Evolutionary conservation across 495 filamentous ascomycete genomes (phyloP).

Genomic region (Penicillium bialowiezense): DNA sequence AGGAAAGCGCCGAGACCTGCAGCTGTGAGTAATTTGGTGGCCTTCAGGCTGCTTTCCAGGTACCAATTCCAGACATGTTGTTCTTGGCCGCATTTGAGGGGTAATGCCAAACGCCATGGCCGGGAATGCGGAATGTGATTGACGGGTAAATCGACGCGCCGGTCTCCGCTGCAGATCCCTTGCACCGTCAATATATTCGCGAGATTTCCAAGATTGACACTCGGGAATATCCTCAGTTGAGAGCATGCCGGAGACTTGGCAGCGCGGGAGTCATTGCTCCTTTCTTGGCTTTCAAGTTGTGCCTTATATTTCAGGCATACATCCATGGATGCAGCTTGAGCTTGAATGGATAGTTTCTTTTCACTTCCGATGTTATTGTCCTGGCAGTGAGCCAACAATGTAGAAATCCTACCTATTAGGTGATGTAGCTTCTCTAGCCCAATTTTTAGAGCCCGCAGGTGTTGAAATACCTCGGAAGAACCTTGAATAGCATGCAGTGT

Average conservation of each 20-base stretch:
- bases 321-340: no score
- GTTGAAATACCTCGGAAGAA: no score
- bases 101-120: not conserved
- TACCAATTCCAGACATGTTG: not conserved
- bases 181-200: not conserved
- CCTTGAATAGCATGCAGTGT: no score
- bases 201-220: no score
- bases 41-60: not conserved
- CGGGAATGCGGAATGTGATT: slow-evolving; percentile 13
- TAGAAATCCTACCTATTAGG: no score
- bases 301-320: not conserved
- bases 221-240: not conserved
- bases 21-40: not conserved
- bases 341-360: no score
- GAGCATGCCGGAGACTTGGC: not conserved
- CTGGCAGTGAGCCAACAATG: no score
- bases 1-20: not conserved
- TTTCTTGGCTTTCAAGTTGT: no score
- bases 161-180: slow-evolving; percentile 18
- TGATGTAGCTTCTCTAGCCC: no score
- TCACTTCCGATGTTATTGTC: no score
- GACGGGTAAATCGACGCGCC: slow-evolving; percentile 15
- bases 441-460: no score
- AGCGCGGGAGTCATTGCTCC: not conserved
- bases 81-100: slow-evolving; percentile 5